Conservation (phyloP, 2,329 filamentous ascomycete species). For the Fusarium sp. region DNA sequence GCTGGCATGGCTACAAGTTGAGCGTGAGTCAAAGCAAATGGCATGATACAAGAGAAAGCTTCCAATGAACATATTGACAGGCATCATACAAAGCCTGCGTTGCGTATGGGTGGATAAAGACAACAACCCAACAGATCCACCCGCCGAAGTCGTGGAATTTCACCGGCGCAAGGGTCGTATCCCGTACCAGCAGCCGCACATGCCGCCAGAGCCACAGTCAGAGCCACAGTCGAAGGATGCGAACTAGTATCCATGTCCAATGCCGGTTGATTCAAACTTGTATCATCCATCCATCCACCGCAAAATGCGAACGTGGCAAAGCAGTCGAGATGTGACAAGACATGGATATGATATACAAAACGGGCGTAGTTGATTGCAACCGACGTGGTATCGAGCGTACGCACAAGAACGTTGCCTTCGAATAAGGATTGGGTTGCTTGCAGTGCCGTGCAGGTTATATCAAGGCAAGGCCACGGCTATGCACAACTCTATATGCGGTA, state of each 20-base stretch:
- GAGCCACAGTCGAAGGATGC: not conserved
- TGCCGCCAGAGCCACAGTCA: not conserved
- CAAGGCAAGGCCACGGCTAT: not conserved
- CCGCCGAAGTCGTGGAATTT: not conserved
- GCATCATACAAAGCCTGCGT: not conserved
- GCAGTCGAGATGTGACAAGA: not conserved
- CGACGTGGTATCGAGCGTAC: not conserved
- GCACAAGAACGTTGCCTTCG: not conserved
- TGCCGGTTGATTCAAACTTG: not conserved
- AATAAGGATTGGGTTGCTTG: not conserved
- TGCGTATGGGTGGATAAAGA: not conserved
- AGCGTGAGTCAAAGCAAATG: constrained; percentile 13
- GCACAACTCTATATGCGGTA: not conserved
- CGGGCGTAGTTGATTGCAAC: not conserved
- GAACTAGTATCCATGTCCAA: not conserved
- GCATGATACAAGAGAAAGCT: not conserved
- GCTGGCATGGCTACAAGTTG: not conserved
- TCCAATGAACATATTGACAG: constrained; percentile 6
- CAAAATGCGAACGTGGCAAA: not conserved
- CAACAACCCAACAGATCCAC: not conserved
- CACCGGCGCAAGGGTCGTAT: not conserved
- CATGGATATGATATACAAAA: not conserved
- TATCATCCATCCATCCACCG: not conserved
- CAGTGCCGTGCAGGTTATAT: not conserved
- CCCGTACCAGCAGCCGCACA: not conserved